These are phyloP conservation scores for Catharanthus roseus DNA, from an alignment of 257 asterid genomes.

Conservation along the genomic window DNA sequence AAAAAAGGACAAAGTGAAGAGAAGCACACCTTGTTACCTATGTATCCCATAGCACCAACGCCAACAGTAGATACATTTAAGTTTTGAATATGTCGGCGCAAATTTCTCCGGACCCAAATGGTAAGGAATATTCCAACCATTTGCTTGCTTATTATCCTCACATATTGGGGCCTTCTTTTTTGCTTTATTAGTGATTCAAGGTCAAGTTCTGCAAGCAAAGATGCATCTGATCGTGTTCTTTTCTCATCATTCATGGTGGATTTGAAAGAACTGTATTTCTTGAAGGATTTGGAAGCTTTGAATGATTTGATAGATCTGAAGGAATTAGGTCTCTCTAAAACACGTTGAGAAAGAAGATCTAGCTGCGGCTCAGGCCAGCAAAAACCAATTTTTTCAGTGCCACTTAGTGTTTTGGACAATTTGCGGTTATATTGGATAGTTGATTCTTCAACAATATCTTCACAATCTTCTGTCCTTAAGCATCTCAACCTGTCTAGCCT, in stretches of 20 bases:
- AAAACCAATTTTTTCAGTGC: conserved; percentile 73
- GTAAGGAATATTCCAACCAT: conserved; percentile 89
- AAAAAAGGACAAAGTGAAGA: conserved; percentile 20
- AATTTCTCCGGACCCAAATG: conserved; percentile 85
- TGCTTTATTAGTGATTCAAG: conserved; percentile 65
- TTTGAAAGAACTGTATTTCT: conserved; percentile 54
- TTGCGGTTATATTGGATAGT: conserved; percentile 28
- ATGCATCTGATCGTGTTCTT: conserved; percentile 34
- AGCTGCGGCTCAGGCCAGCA: conserved; percentile 97
- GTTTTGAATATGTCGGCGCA: conserved; percentile 76
- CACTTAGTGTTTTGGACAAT: conserved; percentile 49
- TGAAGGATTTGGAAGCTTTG: conserved; percentile 46
- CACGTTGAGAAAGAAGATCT: conserved; percentile 51
- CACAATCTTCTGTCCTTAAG: conserved; percentile 39
- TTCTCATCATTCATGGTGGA: conserved; percentile 23
- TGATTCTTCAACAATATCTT: conserved; percentile 35
- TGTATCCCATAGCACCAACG: conserved; percentile 95
- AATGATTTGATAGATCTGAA: conserved; percentile 38
- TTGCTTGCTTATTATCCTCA: conserved; percentile 89
- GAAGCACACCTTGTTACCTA: conserved; percentile 82
- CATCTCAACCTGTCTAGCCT: conserved; percentile 47
- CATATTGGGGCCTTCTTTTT: conserved; percentile 74
- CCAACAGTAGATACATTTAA: conserved; percentile 84
- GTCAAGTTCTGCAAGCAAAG: conserved; percentile 53
- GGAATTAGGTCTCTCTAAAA: conserved; percentile 52